These are phyloP conservation scores for Aspergillus fijiensis DNA, from an alignment of 2,329 filamentous ascomycete genomes.

Conservation along the genomic window DNA sequence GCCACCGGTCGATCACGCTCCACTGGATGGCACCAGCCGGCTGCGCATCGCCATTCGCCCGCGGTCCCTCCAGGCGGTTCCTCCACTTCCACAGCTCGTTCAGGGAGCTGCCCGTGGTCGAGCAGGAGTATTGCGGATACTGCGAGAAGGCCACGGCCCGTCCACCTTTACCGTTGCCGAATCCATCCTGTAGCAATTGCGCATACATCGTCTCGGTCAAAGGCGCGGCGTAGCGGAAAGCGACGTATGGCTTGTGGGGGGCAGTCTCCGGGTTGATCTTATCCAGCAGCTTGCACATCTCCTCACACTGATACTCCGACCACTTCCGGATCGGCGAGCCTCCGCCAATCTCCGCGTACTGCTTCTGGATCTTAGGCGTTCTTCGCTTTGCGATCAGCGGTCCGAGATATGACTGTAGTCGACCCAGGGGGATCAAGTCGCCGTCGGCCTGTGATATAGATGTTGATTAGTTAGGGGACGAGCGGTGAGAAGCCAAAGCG, in stretches of 20 bases:
- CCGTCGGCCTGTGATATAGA: constrained; percentile 67
- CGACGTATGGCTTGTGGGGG: constrained; percentile 95
- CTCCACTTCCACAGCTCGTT: constrained; percentile 99
- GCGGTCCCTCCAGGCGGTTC: constrained; percentile 76
- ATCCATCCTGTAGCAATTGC: constrained; percentile 79
- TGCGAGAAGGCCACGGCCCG: constrained; percentile 96
- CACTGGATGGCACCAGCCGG: constrained; percentile 75
- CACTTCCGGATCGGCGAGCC: constrained; percentile 98
- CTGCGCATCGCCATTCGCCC: constrained; percentile 51
- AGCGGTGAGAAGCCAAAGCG: background rate
- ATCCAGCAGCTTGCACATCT: constrained; percentile 98
- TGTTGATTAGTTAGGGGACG: constrained; percentile 3
- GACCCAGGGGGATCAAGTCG: constrained; percentile 93
- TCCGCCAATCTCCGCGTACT: constrained; percentile 92
- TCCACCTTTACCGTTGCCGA: constrained; percentile 84
- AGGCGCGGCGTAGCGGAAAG: constrained; percentile 91
- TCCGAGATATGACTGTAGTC: constrained; percentile 85
- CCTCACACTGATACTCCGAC: constrained; percentile 88
- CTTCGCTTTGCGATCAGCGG: constrained; percentile 80
- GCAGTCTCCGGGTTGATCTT: constrained; percentile 87
- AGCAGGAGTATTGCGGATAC: constrained; percentile 98
- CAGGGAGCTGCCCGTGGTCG: constrained; percentile 90
- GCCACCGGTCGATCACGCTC: constrained; percentile 99
- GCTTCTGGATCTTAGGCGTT: constrained; percentile 94
- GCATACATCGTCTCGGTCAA: constrained; percentile 93